Evolutionary conservation across 2,329 filamentous ascomycete genomes (phyloP), one percentile per base, ranked within the genome.

Genomic region (Trichophyton rubrum): DNA sequence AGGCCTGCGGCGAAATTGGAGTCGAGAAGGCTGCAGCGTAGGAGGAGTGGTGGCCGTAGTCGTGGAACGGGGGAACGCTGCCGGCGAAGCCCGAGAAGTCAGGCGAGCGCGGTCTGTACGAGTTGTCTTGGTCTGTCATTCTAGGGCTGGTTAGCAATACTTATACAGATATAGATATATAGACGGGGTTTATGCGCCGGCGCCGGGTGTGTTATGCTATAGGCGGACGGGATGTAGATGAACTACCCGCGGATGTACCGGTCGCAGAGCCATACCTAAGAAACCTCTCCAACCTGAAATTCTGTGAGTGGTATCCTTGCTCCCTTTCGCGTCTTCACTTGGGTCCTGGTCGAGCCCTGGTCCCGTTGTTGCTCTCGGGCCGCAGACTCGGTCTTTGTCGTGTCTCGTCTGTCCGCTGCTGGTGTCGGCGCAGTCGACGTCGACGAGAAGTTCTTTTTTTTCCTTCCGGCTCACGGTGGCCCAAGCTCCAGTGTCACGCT

Each of bases 101-200:
- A 67, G 78, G 78, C 51, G 77, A 79, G 68, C 72, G 73, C 63
- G 77, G 77, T 66, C 75, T 73, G 69, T 79, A 78, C 33, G 72
- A 71, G 60, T 72, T 74, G 65, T 76, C 72, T 67, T 72, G 71
- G 64, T 75, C 74, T 69, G 73, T 76, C 74, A 76, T 76, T 66
- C 70, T 74, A 66, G 63, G 64, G 30, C 51, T 38, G 33, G 51
- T 56, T 56, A 56, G 51, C 51, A 33, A 56, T n/a, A 13, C 11
- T 17, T 1, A 30, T 30, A 13, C 8, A 30, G 8, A 11, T n/a
- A 56, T 56, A 30, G 15, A 1, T n/a, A 56, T 38, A 38, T 38
- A 38, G 33, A 38, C 33, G 43, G 43, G 17, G 43, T 43, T 17
- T 43, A 43, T 43, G n/a, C n/a, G n/a, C 40, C 15, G 15, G n/a